phyloP scores from a whole-genome alignment of 768 basidiomycete genomes.

The Hortiboletus flavorubellus region DNA sequence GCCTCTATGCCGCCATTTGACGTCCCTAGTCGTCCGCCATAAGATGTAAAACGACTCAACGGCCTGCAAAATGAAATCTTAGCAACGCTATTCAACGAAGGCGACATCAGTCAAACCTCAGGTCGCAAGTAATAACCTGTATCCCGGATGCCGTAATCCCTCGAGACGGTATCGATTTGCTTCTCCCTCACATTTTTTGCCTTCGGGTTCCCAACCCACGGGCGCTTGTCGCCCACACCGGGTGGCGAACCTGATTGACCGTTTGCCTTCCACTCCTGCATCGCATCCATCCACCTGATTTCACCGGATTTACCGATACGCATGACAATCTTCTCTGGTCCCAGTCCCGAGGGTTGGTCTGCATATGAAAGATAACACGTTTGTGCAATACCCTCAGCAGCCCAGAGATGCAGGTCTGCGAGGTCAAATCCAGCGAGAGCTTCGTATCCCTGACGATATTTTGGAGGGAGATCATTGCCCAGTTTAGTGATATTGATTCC shows the following conservation, averaged over 20 bases:
- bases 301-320: constrained; percentile 23
- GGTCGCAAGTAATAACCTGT: constrained; percentile 60
- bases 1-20: constrained; percentile 65
- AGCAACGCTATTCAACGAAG: neutral
- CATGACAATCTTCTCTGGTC: constrained; percentile 54
- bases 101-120: constrained; percentile 46
- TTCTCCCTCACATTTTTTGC: constrained; percentile 16
- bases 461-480: constrained; percentile 20
- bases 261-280: constrained; percentile 47
- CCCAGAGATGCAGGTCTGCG: constrained; percentile 69
- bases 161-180: constrained; percentile 25
- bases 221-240: constrained; percentile 42
- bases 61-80: constrained; percentile 41
- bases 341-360: constrained; percentile 65
- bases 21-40: constrained; percentile 67
- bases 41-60: constrained; percentile 70
- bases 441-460: constrained; percentile 31
- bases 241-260: constrained; percentile 49
- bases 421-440: constrained; percentile 47
- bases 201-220: constrained; percentile 27
- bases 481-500: constrained; percentile 47
- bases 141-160: constrained; percentile 54
- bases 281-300: constrained; percentile 27
- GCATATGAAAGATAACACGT: constrained; percentile 71
- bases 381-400: constrained; percentile 70